These are phyloP conservation scores for Penicillium palitans DNA, from an alignment of 2,329 filamentous ascomycete species.

Conservation along the genomic window DNA sequence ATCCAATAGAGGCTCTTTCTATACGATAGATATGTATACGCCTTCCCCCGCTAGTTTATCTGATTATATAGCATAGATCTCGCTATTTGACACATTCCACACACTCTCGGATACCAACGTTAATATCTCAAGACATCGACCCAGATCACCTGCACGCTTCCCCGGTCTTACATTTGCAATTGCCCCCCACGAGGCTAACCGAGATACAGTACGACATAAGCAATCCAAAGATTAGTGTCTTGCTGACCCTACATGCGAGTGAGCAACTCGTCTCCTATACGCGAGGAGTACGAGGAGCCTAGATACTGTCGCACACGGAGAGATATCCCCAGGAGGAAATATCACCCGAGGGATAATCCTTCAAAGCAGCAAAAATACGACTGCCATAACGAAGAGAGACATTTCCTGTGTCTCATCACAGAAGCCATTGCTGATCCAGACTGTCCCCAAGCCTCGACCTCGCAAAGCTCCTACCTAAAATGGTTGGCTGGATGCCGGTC, in stretches of 20 bases:
- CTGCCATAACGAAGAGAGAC: neutral
- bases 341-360: neutral
- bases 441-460: neutral
- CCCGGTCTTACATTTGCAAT: neutral
- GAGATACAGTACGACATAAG: neutral
- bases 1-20: constrained; percentile 1
- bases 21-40: neutral
- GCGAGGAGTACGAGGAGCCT: neutral
- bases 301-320: neutral
- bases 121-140: constrained; percentile 5
- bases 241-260: neutral
- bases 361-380: neutral
- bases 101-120: constrained; percentile 10
- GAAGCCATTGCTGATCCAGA: neutral
- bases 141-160: constrained; percentile 3
- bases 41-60: no score
- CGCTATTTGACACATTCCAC: constrained; percentile 15
- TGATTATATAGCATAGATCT: neutral
- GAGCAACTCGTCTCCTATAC: neutral
- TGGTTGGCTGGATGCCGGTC: neutral
- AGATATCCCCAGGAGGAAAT: neutral
- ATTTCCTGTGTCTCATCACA: neutral
- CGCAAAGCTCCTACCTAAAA: neutral
- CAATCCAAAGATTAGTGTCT: neutral
- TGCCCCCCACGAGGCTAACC: neutral